Evolutionary conservation across 352 stramenopile species (phyloP).

Genomic region (Phytophthora cryptogea): DNA sequence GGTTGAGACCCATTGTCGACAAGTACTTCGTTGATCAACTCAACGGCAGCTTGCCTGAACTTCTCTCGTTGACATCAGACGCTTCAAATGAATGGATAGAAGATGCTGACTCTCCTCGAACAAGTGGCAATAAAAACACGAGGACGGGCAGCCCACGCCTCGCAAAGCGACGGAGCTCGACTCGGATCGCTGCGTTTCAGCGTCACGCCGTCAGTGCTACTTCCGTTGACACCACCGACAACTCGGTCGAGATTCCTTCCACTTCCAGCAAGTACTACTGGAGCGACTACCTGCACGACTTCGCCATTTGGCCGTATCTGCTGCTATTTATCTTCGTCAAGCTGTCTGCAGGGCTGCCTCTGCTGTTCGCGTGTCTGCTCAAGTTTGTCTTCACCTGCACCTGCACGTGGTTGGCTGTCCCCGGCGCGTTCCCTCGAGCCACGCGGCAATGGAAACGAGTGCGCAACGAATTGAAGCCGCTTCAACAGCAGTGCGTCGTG

Average conservation of each 20-base stretch:
- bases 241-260: constrained; percentile 4
- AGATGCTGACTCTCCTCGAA: constrained; percentile 6
- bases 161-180: constrained; percentile 27
- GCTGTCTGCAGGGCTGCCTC: constrained; percentile 37
- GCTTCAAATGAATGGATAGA: constrained; percentile 10
- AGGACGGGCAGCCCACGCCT: constrained; percentile 30
- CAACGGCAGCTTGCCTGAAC: constrained; percentile 38
- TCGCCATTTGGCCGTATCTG: constrained; percentile 77
- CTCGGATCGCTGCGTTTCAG: constrained; percentile 42
- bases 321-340: constrained; percentile 60
- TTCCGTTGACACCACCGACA: constrained; percentile 3
- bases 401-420: constrained; percentile 71
- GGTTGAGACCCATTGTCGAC: constrained; percentile 66
- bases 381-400: constrained; percentile 77
- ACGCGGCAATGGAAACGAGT: constrained; percentile 57
- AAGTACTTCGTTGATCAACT: constrained; percentile 65
- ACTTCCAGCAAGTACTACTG: constrained; percentile 20
- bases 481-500: constrained; percentile 58
- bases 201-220: constrained; percentile 15
- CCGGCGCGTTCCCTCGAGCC: constrained; percentile 57
- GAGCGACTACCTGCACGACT: constrained; percentile 72
- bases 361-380: constrained; percentile 54
- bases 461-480: constrained; percentile 43
- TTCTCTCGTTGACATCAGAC: constrained; percentile 25
- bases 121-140: constrained; percentile 13